Evolutionary conservation across 2,329 filamentous ascomycete genomes (phyloP), one percentile per base, ranked within the genome.

Genomic region (Aspergillus tanneri): DNA sequence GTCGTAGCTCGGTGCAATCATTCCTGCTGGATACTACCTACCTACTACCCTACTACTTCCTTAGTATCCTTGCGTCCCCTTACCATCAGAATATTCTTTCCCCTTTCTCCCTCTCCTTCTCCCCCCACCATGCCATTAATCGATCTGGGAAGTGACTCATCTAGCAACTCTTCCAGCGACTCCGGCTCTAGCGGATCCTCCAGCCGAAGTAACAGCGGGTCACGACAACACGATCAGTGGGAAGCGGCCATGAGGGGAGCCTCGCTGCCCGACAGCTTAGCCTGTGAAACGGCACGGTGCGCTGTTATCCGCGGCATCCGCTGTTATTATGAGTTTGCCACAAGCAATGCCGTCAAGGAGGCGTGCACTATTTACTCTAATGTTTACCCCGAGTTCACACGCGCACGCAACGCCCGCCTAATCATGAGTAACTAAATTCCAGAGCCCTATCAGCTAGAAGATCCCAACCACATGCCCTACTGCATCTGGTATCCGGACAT

Each of bases 401-500:
- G 53, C 18, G 47, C 53, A 19, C 28, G 36, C 3, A 46, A 47
- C 28, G 47, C 56, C 25, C 42, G 54, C 23, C 35, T 47, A 5
- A 57, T 60, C 24, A 57, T 56, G 54, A 59, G 54, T 46, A 23
- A 54, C 23, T 37, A 44, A 1, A 56, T 73, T 8, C 70, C 67
- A 0, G 43, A 61, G 10, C 63, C 63, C 24, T 36, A 49, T 3
- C 32, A 49, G 14, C 49, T 62, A 22, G 42, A 49, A 3, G 34
- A 53, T 11, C 47, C 55, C 5, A 53, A 62, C 3, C 47, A 58
- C 1, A 37, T 61, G 12, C 71, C 69, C 0, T 75, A 75, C 53
- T 75, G 72, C 46, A 71, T 75, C 37, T 75, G 71, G 70, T 52
- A 72, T 50, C 72, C 72, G 0, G 62, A 72, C 1, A 22, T 66